Evolutionary conservation across 2,329 filamentous ascomycete genomes (phyloP).

Genomic region (Pseudopyrenochaeta lycopersici): DNA sequence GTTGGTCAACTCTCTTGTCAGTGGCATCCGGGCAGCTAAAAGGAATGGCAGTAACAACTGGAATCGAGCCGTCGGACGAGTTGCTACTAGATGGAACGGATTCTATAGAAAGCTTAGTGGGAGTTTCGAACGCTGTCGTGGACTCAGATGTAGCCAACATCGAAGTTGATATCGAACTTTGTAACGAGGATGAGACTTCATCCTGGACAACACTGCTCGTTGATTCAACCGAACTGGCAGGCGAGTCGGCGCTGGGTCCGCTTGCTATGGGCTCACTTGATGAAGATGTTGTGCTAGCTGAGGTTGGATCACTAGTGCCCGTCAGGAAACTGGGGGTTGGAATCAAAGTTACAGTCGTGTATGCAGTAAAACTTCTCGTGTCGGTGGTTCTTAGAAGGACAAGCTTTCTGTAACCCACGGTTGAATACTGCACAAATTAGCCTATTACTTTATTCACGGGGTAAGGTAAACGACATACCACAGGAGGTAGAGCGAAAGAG

Average conservation of each 20-base stretch:
- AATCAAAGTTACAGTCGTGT: slow-evolving; percentile 8
- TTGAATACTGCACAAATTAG: slow-evolving; percentile 18
- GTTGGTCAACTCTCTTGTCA: slow-evolving; percentile 28
- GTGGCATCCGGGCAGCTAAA: slow-evolving; percentile 34
- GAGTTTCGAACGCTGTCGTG: background rate
- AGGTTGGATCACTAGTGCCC: background rate
- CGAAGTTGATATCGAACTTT: background rate
- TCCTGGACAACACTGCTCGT: too few species aligned
- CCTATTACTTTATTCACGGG: background rate
- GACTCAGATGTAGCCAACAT: slow-evolving; percentile 1
- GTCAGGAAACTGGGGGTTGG: background rate
- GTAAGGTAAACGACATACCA: slow-evolving; percentile 26
- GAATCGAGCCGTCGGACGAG: background rate
- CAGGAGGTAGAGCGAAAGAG: slow-evolving; percentile 32
- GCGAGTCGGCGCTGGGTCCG: background rate
- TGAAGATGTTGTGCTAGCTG: background rate
- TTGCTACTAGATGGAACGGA: background rate
- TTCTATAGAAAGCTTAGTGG: background rate
- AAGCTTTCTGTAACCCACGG: slow-evolving; percentile 24
- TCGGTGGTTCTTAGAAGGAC: slow-evolving; percentile 15
- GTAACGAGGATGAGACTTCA: background rate
- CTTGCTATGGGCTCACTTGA: background rate
- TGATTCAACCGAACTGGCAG: too few species aligned
- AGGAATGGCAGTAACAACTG: slow-evolving; percentile 34
- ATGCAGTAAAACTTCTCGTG: slow-evolving; percentile 15